Evolutionary conservation across 2,329 filamentous ascomycete genomes (phyloP).

Genomic region (Colletotrichum ledebouriae): DNA sequence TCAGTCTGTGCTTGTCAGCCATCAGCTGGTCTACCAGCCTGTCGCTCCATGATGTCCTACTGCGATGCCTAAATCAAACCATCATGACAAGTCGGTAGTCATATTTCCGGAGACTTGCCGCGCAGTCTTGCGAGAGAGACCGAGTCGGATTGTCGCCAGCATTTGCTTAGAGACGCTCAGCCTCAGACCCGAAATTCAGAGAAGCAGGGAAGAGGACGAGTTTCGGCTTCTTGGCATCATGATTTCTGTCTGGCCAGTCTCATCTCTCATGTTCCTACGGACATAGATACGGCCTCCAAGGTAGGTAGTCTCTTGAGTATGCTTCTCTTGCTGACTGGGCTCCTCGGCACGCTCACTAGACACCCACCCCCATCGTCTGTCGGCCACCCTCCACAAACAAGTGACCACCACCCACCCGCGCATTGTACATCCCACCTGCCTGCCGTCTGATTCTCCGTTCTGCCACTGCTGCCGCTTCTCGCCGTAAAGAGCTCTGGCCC

Average conservation of each 20-base stretch:
- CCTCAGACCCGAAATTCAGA: constrained; percentile 17
- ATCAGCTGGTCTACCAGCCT: constrained; percentile 7
- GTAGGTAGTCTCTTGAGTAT: constrained; percentile 8
- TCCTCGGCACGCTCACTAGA: constrained; percentile 22
- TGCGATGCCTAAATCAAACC: constrained; percentile 22
- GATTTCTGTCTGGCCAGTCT: constrained; percentile 27
- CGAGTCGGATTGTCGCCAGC: not conserved
- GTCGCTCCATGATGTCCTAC: constrained; percentile 10
- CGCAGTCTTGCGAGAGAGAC: constrained; percentile 14
- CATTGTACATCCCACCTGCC: constrained; percentile 21
- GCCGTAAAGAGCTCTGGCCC: constrained; percentile 29
- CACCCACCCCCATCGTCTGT: constrained; percentile 35
- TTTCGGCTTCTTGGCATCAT: constrained; percentile 34
- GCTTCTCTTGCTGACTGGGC: constrained; percentile 31
- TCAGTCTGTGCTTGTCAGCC: constrained; percentile 19
- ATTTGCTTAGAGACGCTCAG: constrained; percentile 12
- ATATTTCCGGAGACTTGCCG: constrained; percentile 7
- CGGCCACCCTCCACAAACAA: constrained; percentile 40
- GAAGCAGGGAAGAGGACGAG: constrained; percentile 31
- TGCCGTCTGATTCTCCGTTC: constrained; percentile 18
- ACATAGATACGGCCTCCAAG: constrained; percentile 6
- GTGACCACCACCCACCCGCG: constrained; percentile 24
- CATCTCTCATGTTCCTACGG: constrained; percentile 1
- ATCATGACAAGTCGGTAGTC: constrained; percentile 22
- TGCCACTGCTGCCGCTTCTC: constrained; percentile 9